A percentile compares a stretch with the other conserved stretches of the same genome.
Conservation (phyloP, 2,329 filamentous ascomycete genomes). For the Aureobasidium namibiae region DNA sequence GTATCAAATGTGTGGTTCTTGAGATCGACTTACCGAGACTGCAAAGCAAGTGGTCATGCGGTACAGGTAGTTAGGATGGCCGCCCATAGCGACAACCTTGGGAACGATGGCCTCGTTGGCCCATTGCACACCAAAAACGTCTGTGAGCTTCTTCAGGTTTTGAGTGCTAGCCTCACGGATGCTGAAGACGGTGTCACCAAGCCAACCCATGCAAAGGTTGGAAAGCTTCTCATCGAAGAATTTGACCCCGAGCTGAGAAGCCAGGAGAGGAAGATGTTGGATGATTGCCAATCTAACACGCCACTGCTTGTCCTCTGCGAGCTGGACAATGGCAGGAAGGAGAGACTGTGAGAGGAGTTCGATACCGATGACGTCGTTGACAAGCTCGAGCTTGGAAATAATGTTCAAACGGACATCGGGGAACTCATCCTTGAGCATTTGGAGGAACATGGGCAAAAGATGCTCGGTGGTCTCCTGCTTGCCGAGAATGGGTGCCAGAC, state of each 20-base stretch:
- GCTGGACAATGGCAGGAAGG: conserved; percentile 90
- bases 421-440: conserved; percentile 99
- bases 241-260: conserved; percentile 88
- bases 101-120: conserved; percentile 94
- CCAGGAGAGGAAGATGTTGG: conserved; percentile 95
- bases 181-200: conserved; percentile 96
- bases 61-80: conserved; percentile 97
- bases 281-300: conserved; percentile 95
- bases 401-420: conserved; percentile 97
- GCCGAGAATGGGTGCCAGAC: conserved; percentile 89
- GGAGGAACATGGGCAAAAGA: conserved; percentile 94
- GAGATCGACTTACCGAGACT: conserved; percentile 66
- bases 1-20: background rate
- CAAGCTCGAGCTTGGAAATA: conserved; percentile 97
- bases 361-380: conserved; percentile 98
- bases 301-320: conserved; percentile 99
- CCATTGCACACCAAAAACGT: conserved; percentile 98
- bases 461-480: conserved; percentile 98
- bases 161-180: conserved; percentile 95
- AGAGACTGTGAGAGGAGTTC: conserved; percentile 93
- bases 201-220: conserved; percentile 94
- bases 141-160: conserved; percentile 96
- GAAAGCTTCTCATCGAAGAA: conserved; percentile 99
- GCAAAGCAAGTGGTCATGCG: conserved; percentile 99
- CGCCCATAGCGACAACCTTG: conserved; percentile 97